Conservation (phyloP, 495 filamentous ascomycete species). For the Aspergillus ostianus region DNA sequence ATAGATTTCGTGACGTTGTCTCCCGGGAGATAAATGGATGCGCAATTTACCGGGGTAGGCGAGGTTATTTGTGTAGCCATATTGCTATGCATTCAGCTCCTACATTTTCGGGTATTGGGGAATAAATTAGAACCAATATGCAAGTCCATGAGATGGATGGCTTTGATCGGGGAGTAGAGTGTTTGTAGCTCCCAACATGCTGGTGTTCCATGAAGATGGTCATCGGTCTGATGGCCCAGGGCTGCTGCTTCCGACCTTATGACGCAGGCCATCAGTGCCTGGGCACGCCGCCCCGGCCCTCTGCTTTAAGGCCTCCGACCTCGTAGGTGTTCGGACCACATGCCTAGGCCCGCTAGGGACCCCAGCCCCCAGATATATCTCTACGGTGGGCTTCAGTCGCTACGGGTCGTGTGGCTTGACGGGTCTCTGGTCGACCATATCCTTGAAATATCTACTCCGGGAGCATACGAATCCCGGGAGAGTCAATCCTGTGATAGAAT, state of each 20-base stretch:
- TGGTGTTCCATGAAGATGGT: constrained; percentile 15
- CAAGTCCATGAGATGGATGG: not conserved
- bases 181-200: not conserved
- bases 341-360: too few relatives aligned
- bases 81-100: not conserved
- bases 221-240: not conserved
- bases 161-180: not conserved
- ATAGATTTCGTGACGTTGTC: too few relatives aligned
- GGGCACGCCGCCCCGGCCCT: not conserved
- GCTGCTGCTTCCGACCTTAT: not conserved
- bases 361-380: too few relatives aligned
- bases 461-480: too few relatives aligned
- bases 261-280: not conserved
- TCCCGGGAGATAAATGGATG: too few relatives aligned
- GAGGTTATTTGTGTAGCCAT: not conserved
- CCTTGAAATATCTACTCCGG: too few relatives aligned
- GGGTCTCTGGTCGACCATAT: too few relatives aligned
- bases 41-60: not conserved
- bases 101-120: not conserved
- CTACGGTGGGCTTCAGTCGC: too few relatives aligned
- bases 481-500: too few relatives aligned
- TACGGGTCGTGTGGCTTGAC: too few relatives aligned
- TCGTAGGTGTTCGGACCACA: constrained; percentile 5
- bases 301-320: not conserved
- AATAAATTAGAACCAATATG: not conserved